These are phyloP conservation scores for Nannizziopsis arthrosporioides DNA, from an alignment of 2,329 filamentous ascomycete genomes.

Conservation along the genomic window DNA sequence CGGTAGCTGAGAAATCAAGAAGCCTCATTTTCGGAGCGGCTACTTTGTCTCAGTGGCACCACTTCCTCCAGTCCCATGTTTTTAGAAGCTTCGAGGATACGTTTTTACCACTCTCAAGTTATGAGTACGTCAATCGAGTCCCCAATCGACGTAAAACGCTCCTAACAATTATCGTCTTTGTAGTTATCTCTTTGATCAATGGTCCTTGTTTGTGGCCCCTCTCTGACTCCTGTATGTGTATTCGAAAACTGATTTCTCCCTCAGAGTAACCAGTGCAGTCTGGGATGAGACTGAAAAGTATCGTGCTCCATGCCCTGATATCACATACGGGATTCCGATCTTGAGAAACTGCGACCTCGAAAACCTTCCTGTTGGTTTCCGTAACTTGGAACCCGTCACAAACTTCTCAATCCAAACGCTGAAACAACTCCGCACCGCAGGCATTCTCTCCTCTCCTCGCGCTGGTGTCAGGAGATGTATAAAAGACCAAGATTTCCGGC, in stretches of 20 bases:
- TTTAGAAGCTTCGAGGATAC: not conserved
- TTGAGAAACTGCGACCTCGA: not conserved
- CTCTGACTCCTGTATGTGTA: not conserved
- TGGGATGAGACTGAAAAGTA: too few species aligned
- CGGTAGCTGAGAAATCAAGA: too few species aligned
- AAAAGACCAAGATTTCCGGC: too few species aligned
- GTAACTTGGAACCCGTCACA: not conserved
- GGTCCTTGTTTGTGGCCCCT: not conserved
- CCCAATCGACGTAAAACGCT: not conserved
- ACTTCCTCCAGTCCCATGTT: not conserved
- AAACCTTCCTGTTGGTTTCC: constrained; percentile 1
- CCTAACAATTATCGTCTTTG: not conserved
- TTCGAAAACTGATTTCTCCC: not conserved
- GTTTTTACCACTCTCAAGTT: not conserved
- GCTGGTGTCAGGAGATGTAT: too few species aligned
- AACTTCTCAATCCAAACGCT: not conserved
- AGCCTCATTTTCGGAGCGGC: too few species aligned
- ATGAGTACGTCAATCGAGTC: not conserved
- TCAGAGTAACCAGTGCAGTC: too few species aligned
- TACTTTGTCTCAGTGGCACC: not conserved
- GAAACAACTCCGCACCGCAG: not conserved
- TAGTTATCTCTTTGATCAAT: constrained; percentile 5
- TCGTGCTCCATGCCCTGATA: too few species aligned
- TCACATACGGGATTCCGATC: constrained; percentile 2
- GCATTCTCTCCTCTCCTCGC: not conserved